Evolutionary conservation across 305 asterid genomes (phyloP), one percentile per base, ranked within the genome.

Genomic region (Fraxinus sp.): DNA sequence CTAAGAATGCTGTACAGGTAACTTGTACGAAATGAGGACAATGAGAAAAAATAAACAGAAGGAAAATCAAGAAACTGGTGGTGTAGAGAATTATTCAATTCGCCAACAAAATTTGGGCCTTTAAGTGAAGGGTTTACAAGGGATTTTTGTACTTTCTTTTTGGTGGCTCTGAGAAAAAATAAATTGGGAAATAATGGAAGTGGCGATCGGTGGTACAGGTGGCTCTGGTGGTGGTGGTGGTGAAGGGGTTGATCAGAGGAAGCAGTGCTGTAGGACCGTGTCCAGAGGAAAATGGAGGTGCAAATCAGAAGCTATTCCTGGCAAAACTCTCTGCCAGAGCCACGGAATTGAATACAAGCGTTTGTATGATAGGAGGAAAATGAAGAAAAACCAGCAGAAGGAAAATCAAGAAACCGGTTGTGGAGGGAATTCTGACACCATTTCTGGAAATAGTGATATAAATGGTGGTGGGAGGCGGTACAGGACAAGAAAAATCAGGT

Each of bases 251-350:
- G 82, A 85, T 68, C 46, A 68, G 52, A 77, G 80, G 70, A 20
- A 72, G 79, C 82, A 78, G 84, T 90, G 95, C 78, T 22, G 28
- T 74, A 84, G 78, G 84, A 5, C 78, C 9, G 78, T 78, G 37
- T 80, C 77, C 8, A 79, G 86, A 13, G 82, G 83, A 5, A 46
- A 7, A 77, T 86, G 93, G 92, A 84, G 88, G 13, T 88, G 94
- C 76, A 83, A 87, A 78, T 52, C 82, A 44, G 20, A 66, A 46
- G 93, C 94, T 20, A 7, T 87, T 85, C 74, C 41, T 6, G 89
- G 89, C 2, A 74, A 83, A 26, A 33, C 77, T 28, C 33, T 87
- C 41, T 91, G 92, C 64, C 89, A 77, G 86, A 83, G 81, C 28
- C 92, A 90, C 78, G 41, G 0, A 3, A 37, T 13, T 44, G 76